Conservation (phyloP, 306 rosid species). For the Astragalus membranaceus region DNA sequence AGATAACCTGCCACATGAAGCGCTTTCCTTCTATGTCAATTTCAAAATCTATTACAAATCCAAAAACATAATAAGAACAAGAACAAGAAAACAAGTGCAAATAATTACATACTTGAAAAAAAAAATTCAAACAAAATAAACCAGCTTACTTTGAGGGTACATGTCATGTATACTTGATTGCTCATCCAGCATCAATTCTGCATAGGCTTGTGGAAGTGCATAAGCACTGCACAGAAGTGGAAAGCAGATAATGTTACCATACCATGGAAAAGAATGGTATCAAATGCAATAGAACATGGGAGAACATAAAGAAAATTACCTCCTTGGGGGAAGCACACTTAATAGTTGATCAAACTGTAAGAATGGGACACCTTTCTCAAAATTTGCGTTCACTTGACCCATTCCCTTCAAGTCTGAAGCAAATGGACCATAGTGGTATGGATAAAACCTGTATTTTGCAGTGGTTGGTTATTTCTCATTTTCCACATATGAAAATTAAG, state of each 20-base stretch:
- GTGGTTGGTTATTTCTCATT: background rate
- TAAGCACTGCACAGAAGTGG: constrained; percentile 25
- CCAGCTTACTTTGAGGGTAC: constrained; percentile 39
- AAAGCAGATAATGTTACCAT: background rate
- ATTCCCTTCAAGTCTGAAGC: constrained; percentile 52
- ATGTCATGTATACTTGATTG: constrained; percentile 32
- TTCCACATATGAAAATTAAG: background rate
- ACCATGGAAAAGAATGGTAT: background rate
- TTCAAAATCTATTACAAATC: constrained; percentile 32
- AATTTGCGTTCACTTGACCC: constrained; percentile 28
- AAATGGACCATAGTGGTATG: constrained; percentile 44
- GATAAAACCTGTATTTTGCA: constrained; percentile 43
- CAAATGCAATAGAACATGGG: background rate
- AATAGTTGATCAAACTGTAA: constrained; percentile 55
- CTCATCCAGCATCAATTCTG: constrained; percentile 33
- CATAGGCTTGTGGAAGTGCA: constrained; percentile 40
- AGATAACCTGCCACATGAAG: constrained; percentile 46
- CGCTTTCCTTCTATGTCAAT: constrained; percentile 49
- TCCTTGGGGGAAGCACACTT: constrained; percentile 40
- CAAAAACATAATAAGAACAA: background rate
- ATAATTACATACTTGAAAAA: background rate
- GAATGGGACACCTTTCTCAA: constrained; percentile 41
- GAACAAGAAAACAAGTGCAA: background rate
- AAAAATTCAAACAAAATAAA: background rate
- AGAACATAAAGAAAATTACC: constrained; percentile 20